A percentile compares a stretch with the other conserved stretches of the same genome.
These are phyloP conservation scores for Pythium apleroticum DNA, from an alignment of 352 stramenopile genomes.

Conservation along the genomic window DNA sequence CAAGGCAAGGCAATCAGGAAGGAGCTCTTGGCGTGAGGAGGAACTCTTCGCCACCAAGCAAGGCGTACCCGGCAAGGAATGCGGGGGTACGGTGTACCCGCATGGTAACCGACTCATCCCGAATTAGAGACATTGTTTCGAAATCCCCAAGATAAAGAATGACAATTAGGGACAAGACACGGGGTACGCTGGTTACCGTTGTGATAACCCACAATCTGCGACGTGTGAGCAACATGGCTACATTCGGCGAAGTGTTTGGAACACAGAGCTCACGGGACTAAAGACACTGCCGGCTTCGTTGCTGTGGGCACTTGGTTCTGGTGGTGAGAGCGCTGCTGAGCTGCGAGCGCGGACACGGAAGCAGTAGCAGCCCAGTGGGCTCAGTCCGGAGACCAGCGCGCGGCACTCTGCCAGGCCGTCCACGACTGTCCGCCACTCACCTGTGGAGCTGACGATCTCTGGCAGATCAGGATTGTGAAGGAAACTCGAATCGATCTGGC, in stretches of 20 bases:
- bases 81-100: neutral
- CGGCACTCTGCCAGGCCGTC: neutral
- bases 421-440: constrained; percentile 22
- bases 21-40: neutral
- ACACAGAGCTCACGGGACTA: constrained; percentile 28
- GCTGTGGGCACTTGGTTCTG: neutral
- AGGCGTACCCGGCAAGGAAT: neutral
- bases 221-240: constrained; percentile 25
- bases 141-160: neutral
- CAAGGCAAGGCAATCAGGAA: neutral
- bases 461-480: constrained; percentile 9
- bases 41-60: constrained; percentile 13
- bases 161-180: neutral
- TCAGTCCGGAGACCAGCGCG: constrained; percentile 24
- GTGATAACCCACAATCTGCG: constrained; percentile 1
- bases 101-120: neutral
- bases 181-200: neutral
- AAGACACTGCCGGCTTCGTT: constrained; percentile 27
- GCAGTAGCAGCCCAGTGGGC: constrained; percentile 31
- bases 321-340: neutral
- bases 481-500: constrained; percentile 21
- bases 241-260: constrained; percentile 30
- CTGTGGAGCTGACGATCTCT: constrained; percentile 6
- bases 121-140: neutral
- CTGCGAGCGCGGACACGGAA: constrained; percentile 31